Evolutionary conservation across 176 grass and related monocot species (phyloP), one percentile per base, ranked within the genome.

Genomic region (Oryza officinalis): DNA sequence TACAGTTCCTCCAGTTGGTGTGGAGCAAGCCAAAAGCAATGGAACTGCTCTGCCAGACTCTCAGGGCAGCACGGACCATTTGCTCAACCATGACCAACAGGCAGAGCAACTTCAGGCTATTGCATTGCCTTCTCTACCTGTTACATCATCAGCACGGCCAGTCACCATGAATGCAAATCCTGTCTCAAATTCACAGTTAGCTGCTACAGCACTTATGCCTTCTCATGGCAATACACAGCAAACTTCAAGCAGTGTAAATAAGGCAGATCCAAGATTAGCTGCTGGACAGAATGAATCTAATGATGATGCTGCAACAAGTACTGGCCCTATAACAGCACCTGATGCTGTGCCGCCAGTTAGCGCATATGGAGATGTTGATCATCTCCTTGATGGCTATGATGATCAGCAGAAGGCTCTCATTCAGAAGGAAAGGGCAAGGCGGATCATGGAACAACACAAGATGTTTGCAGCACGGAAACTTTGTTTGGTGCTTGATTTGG

Each of bases 401-500:
- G 96, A 99, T 17, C 77, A 96, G 71, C 96, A 99, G 63, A 99
- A 86, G 71, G 89, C 96, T 52, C 86, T 92, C 31, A 99, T 99
- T 81, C 96, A 99, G 86, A 99, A 86, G 89, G 96, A 99, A 89
- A 94, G 96, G 66, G 87, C 93, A 78, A 96, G 91, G 76, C 85
- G 96, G 81, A 96, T 99, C 13, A 85, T 80, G 37, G 96, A 99
- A 67, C 96, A 99, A 54, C 86, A 89, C 9, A 94, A 84, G 65
- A 92, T 99, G 93, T 99, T 99, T 81, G 87, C 91, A 81, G 87
- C 88, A 22, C 80, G 60, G 67, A 99, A 99, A 57, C 89, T 99
- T 81, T 94, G 93, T 72, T 89, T 99, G 82, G 96, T 99, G 32
- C 93, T 99, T 88, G 96, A 99, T 87, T 89, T 99, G 74, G 96